Evolutionary conservation across 1,284 basidiomycete species (phyloP).

Genomic region (Leccinum insigne): DNA sequence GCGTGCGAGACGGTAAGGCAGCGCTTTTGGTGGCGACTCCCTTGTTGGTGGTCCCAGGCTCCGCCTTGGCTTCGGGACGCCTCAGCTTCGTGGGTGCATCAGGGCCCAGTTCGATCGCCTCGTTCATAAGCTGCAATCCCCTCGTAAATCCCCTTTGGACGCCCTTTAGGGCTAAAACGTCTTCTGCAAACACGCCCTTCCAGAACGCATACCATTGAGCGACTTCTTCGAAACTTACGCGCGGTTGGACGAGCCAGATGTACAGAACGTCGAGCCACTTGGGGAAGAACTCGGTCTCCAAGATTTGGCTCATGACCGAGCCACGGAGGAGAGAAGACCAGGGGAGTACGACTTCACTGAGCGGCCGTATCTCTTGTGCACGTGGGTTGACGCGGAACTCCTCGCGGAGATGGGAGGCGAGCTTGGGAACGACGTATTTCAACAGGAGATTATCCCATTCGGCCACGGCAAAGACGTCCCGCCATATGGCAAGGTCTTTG

Average conservation of each 20-base stretch:
- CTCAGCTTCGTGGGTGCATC: conserved; percentile 67
- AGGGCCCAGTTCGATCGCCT: conserved; percentile 82
- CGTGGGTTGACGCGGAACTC: conserved; percentile 90
- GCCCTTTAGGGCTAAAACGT: conserved; percentile 61
- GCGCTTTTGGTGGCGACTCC: conserved; percentile 15
- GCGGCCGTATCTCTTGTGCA: conserved; percentile 82
- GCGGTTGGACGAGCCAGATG: conserved; percentile 87
- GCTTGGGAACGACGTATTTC: conserved; percentile 89
- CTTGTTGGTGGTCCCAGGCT: conserved; percentile 31
- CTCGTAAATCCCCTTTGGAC: conserved; percentile 80
- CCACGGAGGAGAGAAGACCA: conserved; percentile 79
- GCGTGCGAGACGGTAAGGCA: conserved; percentile 47
- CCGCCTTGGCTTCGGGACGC: conserved; percentile 60
- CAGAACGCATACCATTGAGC: conserved; percentile 92
- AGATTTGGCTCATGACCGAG: conserved; percentile 76
- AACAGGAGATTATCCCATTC: conserved; percentile 95
- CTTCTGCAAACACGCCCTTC: conserved; percentile 79
- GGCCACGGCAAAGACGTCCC: conserved; percentile 72
- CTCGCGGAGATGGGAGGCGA: conserved; percentile 77
- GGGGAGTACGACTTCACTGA: conserved; percentile 67
- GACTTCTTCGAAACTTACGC: conserved; percentile 86
- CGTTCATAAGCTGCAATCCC: conserved; percentile 91
- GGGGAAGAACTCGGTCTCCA: conserved; percentile 93
- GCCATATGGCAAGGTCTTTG: conserved; percentile 75
- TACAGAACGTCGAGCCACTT: conserved; percentile 95